These are phyloP conservation scores for Cutaneotrichosporon dermatis DNA, from an alignment of 1,284 basidiomycete genomes.

Conservation along the genomic window DNA sequence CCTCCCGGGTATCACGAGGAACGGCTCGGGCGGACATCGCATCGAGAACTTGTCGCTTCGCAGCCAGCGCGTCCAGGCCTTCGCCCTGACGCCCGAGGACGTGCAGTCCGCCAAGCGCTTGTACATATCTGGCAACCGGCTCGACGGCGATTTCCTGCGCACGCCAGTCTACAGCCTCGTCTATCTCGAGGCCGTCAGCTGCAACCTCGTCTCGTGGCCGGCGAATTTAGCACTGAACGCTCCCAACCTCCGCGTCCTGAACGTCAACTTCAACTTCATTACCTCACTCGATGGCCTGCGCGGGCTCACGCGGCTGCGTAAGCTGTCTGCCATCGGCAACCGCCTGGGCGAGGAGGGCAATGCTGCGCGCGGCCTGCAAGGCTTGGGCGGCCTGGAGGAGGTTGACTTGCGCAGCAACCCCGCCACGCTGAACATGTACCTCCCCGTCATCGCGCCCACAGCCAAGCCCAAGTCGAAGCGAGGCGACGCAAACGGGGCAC, in stretches of 20 bases:
- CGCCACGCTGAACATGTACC: constrained; percentile 84
- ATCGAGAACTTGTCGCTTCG: constrained; percentile 88
- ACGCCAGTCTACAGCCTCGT: constrained; percentile 72
- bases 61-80: constrained; percentile 60
- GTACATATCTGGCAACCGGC: constrained; percentile 70
- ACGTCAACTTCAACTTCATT: constrained; percentile 93
- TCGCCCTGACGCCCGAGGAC: constrained; percentile 58
- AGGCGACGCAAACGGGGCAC: neutral
- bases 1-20: constrained; percentile 53
- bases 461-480: neutral
- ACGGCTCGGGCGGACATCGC: constrained; percentile 57
- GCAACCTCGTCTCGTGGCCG: constrained; percentile 74
- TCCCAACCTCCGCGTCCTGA: constrained; percentile 87
- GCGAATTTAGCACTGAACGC: constrained; percentile 60
- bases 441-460: constrained; percentile 65
- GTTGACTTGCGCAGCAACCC: constrained; percentile 93
- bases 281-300: constrained; percentile 63
- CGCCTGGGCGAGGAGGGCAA: constrained; percentile 61
- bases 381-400: constrained; percentile 73
- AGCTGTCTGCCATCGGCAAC: constrained; percentile 79
- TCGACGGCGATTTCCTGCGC: constrained; percentile 52
- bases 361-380: constrained; percentile 63
- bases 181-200: constrained; percentile 89
- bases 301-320: constrained; percentile 70
- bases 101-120: constrained; percentile 85